Percentiles rank a stretch among this genome's conserved stretches.
Evolutionary conservation across 208 protist species (phyloP).

Genomic region (Trypanosoma vivax): DNA sequence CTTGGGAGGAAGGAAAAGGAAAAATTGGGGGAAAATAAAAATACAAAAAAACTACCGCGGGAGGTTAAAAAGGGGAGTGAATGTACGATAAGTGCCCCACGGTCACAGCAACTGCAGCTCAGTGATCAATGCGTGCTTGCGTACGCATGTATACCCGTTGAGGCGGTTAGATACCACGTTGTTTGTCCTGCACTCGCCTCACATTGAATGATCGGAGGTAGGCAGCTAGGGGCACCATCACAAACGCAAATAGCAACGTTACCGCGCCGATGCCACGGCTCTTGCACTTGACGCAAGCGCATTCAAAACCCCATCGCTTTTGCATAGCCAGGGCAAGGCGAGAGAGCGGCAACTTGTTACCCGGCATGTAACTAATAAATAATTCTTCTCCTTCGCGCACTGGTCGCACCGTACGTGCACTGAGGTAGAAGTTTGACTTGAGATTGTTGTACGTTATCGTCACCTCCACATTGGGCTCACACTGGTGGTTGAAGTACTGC

Average conservation of each 20-base stretch:
- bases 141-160: background rate
- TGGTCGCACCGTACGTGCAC: slow-evolving; percentile 57
- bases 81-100: slow-evolving; percentile 1
- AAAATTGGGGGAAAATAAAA: background rate
- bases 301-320: slow-evolving; percentile 82
- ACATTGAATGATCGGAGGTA: slow-evolving; percentile 64
- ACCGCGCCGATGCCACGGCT: slow-evolving; percentile 64
- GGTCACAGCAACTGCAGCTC: slow-evolving; percentile 4
- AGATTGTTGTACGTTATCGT: slow-evolving; percentile 63
- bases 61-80: slow-evolving; percentile 18
- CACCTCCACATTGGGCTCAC: slow-evolving; percentile 76
- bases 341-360: slow-evolving; percentile 67
- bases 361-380: slow-evolving; percentile 83
- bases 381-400: slow-evolving; percentile 75
- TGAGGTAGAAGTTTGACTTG: slow-evolving; percentile 72
- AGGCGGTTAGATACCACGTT: slow-evolving; percentile 35
- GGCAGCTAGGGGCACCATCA: slow-evolving; percentile 51
- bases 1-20: background rate
- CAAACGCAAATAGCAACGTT: slow-evolving; percentile 49
- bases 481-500: slow-evolving; percentile 82
- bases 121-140: background rate
- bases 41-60: slow-evolving; percentile 4
- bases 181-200: slow-evolving; percentile 55
- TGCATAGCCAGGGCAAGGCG: slow-evolving; percentile 73
- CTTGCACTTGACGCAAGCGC: slow-evolving; percentile 71